Conservation (phyloP, 495 filamentous ascomycete species). For the Articulospora tetracladia region DNA sequence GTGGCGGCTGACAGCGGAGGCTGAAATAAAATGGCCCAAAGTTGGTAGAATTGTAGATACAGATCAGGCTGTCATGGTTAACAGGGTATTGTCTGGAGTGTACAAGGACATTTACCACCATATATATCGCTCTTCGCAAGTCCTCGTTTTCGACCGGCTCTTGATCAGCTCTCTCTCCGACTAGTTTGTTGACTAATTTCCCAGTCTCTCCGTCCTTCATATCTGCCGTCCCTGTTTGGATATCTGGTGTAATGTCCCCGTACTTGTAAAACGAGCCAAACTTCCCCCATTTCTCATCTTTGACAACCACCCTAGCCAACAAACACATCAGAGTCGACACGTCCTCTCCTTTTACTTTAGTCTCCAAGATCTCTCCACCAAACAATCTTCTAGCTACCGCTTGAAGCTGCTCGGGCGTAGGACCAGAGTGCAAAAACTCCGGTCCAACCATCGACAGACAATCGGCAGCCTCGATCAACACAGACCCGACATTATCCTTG, state of each 20-base stretch:
- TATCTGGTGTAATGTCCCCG: not conserved
- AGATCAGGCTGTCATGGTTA: not conserved
- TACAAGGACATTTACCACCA: not conserved
- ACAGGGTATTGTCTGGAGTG: not conserved
- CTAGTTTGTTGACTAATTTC: not conserved
- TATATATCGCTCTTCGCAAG: not conserved
- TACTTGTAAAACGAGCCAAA: not conserved
- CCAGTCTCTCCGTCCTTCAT: not conserved
- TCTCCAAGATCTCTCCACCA: not conserved
- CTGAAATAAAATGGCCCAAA: slow-evolving; percentile 2
- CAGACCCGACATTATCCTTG: not conserved
- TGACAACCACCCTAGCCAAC: not conserved
- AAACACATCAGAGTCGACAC: not conserved
- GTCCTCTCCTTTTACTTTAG: not conserved
- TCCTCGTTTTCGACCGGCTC: not conserved
- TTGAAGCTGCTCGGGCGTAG: not conserved
- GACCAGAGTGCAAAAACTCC: not conserved
- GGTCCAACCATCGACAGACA: not conserved
- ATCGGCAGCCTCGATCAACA: not conserved
- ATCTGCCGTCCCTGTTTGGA: not conserved
- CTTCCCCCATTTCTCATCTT: not conserved
- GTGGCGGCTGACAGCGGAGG: not conserved
- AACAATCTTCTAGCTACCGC: not conserved
- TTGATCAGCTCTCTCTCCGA: not conserved
- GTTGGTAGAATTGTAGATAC: slow-evolving; percentile 2